Percentiles rank a stretch among this genome's conserved stretches.
phyloP scores from a whole-genome alignment of 805 yeast genomes.

The Ogataea paradorogensis region DNA sequence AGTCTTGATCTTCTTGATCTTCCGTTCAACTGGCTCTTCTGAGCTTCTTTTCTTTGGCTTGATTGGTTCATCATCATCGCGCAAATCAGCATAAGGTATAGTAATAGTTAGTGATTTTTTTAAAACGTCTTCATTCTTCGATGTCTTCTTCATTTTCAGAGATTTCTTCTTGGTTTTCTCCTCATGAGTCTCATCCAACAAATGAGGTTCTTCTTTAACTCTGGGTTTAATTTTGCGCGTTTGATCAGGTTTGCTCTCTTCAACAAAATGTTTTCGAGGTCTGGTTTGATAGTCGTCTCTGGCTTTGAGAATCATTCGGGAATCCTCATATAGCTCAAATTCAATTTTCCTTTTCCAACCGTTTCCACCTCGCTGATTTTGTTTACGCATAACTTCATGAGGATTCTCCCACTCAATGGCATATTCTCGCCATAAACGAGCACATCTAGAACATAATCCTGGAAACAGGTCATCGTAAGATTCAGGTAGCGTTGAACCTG shows the following conservation, averaged over 20 bases:
- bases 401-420: conserved; percentile 88
- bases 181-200: not conserved
- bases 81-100: conserved; percentile 18
- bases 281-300: conserved; percentile 36
- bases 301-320: conserved; percentile 50
- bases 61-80: conserved; percentile 6
- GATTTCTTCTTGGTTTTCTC: conserved; percentile 7
- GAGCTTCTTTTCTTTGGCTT: conserved; percentile 6
- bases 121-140: conserved; percentile 1
- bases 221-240: not conserved
- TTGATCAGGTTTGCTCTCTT: not conserved
- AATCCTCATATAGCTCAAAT: conserved; percentile 61
- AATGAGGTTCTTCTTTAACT: conserved; percentile 5
- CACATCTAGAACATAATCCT: conserved; percentile 84
- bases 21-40: conserved; percentile 8
- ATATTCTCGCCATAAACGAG: conserved; percentile 86
- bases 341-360: conserved; percentile 65
- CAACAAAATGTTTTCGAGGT: conserved; percentile 20
- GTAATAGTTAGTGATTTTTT: conserved; percentile 18
- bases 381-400: conserved; percentile 53
- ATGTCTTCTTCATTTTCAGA: conserved; percentile 13
- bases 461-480: conserved; percentile 36
- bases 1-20: conserved; percentile 1
- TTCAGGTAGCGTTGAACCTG: conserved; percentile 51
- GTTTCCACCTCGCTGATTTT: conserved; percentile 40